Conservation (phyloP, 2,329 filamentous ascomycete species). For the Plenodomus lindquistii region DNA sequence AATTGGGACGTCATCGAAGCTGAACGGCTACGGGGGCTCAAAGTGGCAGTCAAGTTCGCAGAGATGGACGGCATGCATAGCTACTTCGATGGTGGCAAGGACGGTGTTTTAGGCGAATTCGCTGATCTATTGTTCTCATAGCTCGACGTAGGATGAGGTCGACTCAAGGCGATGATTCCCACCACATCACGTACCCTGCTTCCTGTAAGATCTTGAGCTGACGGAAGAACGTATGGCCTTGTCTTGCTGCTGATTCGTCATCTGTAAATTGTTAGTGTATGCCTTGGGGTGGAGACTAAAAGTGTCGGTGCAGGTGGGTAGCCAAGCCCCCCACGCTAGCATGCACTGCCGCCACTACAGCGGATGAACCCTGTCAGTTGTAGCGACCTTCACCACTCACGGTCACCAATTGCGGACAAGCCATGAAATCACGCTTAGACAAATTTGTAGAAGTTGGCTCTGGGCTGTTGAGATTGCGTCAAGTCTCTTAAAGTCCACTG, state of each 20-base stretch:
- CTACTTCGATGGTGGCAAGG: slow-evolving; percentile 51
- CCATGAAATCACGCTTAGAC: not conserved
- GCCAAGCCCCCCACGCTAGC: not conserved
- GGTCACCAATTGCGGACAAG: not conserved
- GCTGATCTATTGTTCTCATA: slow-evolving; percentile 39
- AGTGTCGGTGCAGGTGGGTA: too few species aligned
- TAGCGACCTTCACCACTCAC: not conserved
- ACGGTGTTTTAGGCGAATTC: slow-evolving; percentile 51
- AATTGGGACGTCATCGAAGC: slow-evolving; percentile 64
- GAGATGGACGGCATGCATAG: slow-evolving; percentile 58
- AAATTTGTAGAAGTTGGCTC: too few species aligned
- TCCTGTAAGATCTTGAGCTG: too few species aligned
- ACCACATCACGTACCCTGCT: not conserved
- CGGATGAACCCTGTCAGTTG: not conserved
- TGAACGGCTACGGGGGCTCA: slow-evolving; percentile 59
- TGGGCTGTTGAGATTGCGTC: too few species aligned
- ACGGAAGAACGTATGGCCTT: too few species aligned
- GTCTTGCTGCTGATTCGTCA: too few species aligned
- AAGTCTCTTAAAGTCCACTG: too few species aligned
- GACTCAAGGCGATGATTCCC: not conserved
- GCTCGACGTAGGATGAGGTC: not conserved
- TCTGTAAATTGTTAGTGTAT: too few species aligned
- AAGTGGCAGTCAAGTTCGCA: slow-evolving; percentile 59
- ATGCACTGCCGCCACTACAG: not conserved
- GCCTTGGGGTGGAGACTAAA: too few species aligned